Percentiles rank a stretch among this genome's conserved stretches.
Evolutionary conservation across 2,329 filamentous ascomycete genomes (phyloP).

Genomic region (Colletotrichum chlorophyti): DNA sequence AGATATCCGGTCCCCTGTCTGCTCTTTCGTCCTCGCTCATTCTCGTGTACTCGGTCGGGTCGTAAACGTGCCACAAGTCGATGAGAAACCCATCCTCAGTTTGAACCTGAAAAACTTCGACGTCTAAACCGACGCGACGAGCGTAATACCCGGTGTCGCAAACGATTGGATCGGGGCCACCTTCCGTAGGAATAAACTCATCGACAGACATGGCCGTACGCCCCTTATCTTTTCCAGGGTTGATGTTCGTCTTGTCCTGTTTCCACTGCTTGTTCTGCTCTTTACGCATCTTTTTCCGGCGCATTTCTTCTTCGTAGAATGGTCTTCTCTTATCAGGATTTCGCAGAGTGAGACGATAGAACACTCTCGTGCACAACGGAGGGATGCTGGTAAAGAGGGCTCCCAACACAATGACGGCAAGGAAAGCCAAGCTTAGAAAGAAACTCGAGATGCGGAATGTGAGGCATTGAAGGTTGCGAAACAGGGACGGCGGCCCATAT

Average conservation of each 20-base stretch:
- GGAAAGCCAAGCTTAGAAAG: constrained; percentile 78
- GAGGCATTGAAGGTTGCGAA: constrained; percentile 70
- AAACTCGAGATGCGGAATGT: constrained; percentile 73
- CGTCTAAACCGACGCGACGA: constrained; percentile 82
- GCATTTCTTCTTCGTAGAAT: constrained; percentile 76
- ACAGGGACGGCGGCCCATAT: constrained; percentile 75
- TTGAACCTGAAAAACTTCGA: constrained; percentile 83
- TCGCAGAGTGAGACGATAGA: constrained; percentile 61
- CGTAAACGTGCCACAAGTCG: constrained; percentile 86
- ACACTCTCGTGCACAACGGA: constrained; percentile 52
- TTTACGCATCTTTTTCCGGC: constrained; percentile 61
- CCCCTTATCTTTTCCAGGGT: constrained; percentile 48
- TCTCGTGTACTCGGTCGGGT: constrained; percentile 75
- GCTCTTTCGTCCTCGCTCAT: constrained; percentile 55
- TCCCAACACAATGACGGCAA: constrained; percentile 77
- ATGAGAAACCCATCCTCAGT: constrained; percentile 95
- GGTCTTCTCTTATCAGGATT: constrained; percentile 67
- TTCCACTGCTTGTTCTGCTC: constrained; percentile 70
- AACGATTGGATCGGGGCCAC: constrained; percentile 78
- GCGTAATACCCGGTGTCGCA: constrained; percentile 89
- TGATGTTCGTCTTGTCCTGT: constrained; percentile 45
- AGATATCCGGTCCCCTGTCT: constrained; percentile 67
- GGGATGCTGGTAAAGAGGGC: constrained; percentile 74
- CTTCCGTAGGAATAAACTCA: constrained; percentile 78
- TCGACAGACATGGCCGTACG: too few relatives aligned